These are phyloP conservation scores for Blattamonas nauphoetae DNA, from an alignment of 78 protist species.

Conservation along the genomic window DNA sequence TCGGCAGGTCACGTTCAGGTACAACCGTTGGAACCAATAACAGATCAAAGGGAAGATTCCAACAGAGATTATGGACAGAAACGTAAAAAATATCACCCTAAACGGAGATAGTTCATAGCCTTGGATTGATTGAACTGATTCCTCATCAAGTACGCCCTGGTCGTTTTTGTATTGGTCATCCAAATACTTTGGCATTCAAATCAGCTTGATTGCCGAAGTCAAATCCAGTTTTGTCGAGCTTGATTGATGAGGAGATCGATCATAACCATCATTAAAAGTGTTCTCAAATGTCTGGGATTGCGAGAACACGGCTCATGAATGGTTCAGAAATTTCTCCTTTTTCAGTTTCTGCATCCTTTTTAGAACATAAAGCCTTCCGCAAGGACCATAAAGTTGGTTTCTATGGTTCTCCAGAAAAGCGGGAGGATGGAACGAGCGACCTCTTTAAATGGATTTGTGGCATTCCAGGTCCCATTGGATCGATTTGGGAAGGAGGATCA, in stretches of 20 bases:
- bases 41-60: background rate
- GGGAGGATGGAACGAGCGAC: background rate
- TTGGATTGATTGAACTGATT: background rate
- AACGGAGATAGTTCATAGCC: background rate
- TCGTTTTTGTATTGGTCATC: no score
- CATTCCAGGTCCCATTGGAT: constrained; percentile 5
- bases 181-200: no score
- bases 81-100: background rate
- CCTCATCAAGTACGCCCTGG: background rate
- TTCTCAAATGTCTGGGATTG: no score
- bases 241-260: no score
- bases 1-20: background rate
- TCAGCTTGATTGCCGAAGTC: no score
- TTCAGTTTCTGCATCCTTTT: no score
- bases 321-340: no score
- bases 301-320: no score
- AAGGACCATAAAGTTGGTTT: constrained; percentile 35
- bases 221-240: no score
- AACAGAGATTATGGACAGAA: background rate
- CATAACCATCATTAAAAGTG: no score
- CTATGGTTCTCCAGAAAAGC: background rate
- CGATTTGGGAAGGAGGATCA: constrained; percentile 6
- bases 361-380: no score
- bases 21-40: background rate
- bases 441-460: constrained; percentile 40